Conservation (phyloP, 257 asterid genomes). For the Leonotis leonurus region DNA sequence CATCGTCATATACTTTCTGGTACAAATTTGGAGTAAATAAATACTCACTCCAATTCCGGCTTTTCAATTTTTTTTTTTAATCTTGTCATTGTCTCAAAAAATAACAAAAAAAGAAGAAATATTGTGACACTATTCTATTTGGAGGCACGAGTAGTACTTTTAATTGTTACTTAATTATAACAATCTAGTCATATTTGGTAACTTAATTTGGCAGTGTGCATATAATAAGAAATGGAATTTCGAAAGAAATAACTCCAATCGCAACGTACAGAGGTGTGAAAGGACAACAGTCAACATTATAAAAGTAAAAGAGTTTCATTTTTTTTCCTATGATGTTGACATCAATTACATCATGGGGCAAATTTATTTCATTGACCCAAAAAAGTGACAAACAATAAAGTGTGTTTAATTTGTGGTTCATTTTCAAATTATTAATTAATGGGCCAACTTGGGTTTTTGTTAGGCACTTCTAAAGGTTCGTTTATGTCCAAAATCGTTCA, state of each 20-base stretch:
- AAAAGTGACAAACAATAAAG: slow-evolving; percentile 2
- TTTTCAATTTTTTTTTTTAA: neutral
- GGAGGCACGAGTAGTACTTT: neutral
- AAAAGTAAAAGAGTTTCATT: neutral
- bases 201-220: neutral
- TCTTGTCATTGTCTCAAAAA: neutral
- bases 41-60: neutral
- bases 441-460: slow-evolving; percentile 14
- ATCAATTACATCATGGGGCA: slow-evolving; percentile 17
- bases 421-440: neutral
- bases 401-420: neutral
- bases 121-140: neutral
- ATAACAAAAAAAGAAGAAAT: neutral
- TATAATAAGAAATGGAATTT: neutral
- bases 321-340: neutral
- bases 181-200: neutral
- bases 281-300: neutral
- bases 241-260: neutral
- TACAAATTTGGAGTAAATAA: neutral
- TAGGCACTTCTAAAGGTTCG: slow-evolving; percentile 9
- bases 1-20: neutral
- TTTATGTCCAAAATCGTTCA: slow-evolving; percentile 13
- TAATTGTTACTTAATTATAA: neutral
- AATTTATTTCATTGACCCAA: neutral
- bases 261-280: neutral